These are phyloP conservation scores for Chionographis japonica DNA, from an alignment of 106 monocot genomes.

Conservation along the genomic window DNA sequence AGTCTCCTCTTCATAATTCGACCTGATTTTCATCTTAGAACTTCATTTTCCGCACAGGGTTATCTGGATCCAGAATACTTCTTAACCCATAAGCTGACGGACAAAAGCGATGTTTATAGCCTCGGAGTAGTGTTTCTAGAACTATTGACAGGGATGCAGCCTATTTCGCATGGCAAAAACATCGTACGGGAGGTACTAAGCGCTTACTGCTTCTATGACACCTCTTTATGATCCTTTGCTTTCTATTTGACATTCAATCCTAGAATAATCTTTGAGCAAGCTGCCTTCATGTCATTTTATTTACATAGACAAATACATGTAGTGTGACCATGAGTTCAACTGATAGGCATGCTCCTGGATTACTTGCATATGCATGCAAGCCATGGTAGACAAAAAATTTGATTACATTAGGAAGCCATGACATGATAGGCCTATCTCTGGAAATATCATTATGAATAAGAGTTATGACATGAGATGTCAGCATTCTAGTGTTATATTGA, in stretches of 20 bases:
- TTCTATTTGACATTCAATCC: not conserved
- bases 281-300: not conserved
- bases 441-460: no score
- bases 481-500: no score
- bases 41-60: constrained; percentile 40
- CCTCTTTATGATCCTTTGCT: not conserved
- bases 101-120: constrained; percentile 94
- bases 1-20: not conserved
- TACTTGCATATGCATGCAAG: no score
- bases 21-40: not conserved
- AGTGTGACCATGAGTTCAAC: no score
- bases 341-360: no score
- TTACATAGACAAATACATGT: not conserved
- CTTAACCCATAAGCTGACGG: constrained; percentile 70
- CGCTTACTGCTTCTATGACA: not conserved
- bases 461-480: no score
- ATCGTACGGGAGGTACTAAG: constrained; percentile 78
- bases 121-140: constrained; percentile 92
- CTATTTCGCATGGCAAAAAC: constrained; percentile 83
- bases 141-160: constrained; percentile 73
- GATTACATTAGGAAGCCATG: no score
- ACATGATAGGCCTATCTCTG: no score
- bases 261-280: not conserved
- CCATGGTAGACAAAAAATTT: no score
- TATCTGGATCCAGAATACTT: constrained; percentile 95